Evolutionary conservation across 768 basidiomycete species (phyloP), one percentile per base, ranked within the genome.

Genomic region (Rhizopogon sp.): DNA sequence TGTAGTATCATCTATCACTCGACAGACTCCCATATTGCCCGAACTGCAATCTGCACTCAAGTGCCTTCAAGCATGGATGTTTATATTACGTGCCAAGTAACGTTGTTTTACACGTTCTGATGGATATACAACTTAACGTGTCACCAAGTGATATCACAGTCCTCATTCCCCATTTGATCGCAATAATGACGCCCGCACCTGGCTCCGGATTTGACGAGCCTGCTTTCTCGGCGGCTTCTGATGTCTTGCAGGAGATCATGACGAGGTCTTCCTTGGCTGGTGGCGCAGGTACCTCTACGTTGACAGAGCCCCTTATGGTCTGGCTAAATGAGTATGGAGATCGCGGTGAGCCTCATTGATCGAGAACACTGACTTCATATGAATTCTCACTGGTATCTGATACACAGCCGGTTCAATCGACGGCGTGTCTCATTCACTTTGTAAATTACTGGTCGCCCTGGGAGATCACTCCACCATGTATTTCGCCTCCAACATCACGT

Each of bases 381-480:
- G 60, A 66, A 73, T 67, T 41, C 20, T 14, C 44, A 49, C 42
- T 54, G 40, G 16, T 29, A 35, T 7, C 4, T 8, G 28, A 50
- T 29, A 29, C 28, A 13, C 49, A 70, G 69, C 52, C 22, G 52
- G 50, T 22, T 59, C 49, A 63, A 73, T 81, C 3, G 77, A 80
- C 22, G 81, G 84, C 14, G 67, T 82, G 2, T 79, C 88, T 0
- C 84, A 82, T 60, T 88, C 87, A 0, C 67, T 93, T 5, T 91
- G 88, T 72, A 91, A 91, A 66, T 78, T 97, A 13, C 74, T 96
- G 5, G 81, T 81, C 0, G 88, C 89, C 0, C 70, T 96, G 1
- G 89, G 93, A 0, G 93, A 97, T 58, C 93, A 95, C 67, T 94
- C 92, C 2, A 82, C 87, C 1, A 71, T 78, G 13, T 94, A 90